Percentiles rank a stretch among this genome's conserved stretches.
phyloP scores from a whole-genome alignment of 2,329 filamentous ascomycete genomes.

The Stachybotrys echinatus region DNA sequence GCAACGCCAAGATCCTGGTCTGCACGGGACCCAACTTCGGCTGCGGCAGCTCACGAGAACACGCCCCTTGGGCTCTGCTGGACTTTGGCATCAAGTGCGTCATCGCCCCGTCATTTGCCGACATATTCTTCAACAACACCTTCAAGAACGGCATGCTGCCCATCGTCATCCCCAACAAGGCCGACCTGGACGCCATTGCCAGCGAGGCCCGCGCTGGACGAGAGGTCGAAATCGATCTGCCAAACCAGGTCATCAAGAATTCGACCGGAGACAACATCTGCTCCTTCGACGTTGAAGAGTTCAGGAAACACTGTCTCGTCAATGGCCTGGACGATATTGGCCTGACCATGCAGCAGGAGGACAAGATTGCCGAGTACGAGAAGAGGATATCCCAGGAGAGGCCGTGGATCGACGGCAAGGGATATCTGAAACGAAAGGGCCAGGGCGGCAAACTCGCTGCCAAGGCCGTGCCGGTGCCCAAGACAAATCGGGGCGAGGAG shows the following conservation, averaged over 20 bases:
- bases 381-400: slow-evolving; percentile 68
- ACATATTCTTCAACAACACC: slow-evolving; percentile 99
- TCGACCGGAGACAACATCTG: slow-evolving; percentile 68
- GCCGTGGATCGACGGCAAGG: slow-evolving; percentile 86
- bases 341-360: slow-evolving; percentile 85
- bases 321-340: slow-evolving; percentile 96
- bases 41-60: slow-evolving; percentile 87
- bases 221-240: slow-evolving; percentile 86
- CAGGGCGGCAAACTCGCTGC: slow-evolving; percentile 49
- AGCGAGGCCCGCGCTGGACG: slow-evolving; percentile 72
- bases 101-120: slow-evolving; percentile 72
- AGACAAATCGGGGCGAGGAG: slow-evolving; percentile 81
- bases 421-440: slow-evolving; percentile 63
- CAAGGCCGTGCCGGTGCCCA: slow-evolving; percentile 68
- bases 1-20: slow-evolving; percentile 80
- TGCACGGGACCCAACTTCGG: slow-evolving; percentile 93
- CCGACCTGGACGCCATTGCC: slow-evolving; percentile 63
- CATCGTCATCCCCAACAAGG: slow-evolving; percentile 65
- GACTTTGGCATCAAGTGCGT: slow-evolving; percentile 95
- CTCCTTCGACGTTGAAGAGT: slow-evolving; percentile 83
- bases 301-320: slow-evolving; percentile 88
- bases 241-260: slow-evolving; percentile 76
- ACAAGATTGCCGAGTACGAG: slow-evolving; percentile 84
- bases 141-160: slow-evolving; percentile 99
- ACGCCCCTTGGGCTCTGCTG: slow-evolving; percentile 93